Evolutionary conservation across 768 basidiomycete genomes (phyloP), one percentile per base, ranked within the genome.

Genomic region (Tylopilus vinaceipallidus): DNA sequence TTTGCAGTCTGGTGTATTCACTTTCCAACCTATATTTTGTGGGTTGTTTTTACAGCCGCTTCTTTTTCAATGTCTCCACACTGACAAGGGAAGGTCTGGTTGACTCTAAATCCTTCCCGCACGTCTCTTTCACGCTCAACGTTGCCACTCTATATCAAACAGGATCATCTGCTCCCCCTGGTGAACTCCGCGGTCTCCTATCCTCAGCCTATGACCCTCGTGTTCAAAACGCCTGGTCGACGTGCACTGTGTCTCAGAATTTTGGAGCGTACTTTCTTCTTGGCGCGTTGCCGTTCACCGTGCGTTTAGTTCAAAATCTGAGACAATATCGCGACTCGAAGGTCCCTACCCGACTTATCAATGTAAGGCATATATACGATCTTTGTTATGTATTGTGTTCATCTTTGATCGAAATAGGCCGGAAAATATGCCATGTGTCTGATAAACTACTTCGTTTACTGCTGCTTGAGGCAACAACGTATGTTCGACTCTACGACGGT

Each of bases 291-390:
- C 94, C 95, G 0, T 76, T 91, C 6, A 47, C 86, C 6, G 74
- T 83, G 22, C 94, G 95, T 69, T 66, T 93, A 34, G 73, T 90
- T 8, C 95, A 99, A 68, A 91, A 89, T 62, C 59, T 97, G 41
- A 84, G 86, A 54, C 93, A 94, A 71, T 98, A 86, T 63, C 69
- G 67, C 32, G 95, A 97, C 61, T 91, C 91, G 1, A 71, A 73
- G 29, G 64, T 86, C 24, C 57, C 73, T 7, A 87, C 86, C 0
- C 94, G 98, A 75, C 63, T 98, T 29, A 82, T 98, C 62, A 98
- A 98, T 61, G 95, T 91, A 46, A 54, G 42, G 4, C 11, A 17
- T 16, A 5, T 20, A 16, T 42, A 8, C 20, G n/a, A 17, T 34
- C 19, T 11, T 26, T 10, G 2, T 14, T 30, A 17, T 9, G 13